phyloP scores from a whole-genome alignment of 768 basidiomycete genomes.

The Russula olivacea region DNA sequence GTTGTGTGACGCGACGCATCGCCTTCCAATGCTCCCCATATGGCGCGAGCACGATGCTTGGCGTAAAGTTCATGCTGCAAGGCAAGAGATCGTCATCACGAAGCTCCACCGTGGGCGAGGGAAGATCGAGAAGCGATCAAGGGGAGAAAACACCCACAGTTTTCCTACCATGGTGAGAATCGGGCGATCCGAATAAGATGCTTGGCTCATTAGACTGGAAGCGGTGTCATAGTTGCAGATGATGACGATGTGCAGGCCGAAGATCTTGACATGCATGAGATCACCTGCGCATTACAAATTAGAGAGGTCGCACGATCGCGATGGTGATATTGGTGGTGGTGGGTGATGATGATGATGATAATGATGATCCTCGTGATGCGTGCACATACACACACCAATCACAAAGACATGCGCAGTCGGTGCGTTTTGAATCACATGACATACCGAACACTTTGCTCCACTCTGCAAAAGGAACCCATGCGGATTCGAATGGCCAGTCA shows the following conservation, averaged over 20 bases:
- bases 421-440: constrained; percentile 16
- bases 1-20: constrained; percentile 24
- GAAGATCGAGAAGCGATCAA: neutral
- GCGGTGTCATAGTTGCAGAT: constrained; percentile 20
- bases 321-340: neutral
- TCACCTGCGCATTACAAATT: constrained; percentile 13
- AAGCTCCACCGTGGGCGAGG: neutral
- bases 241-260: constrained; percentile 26
- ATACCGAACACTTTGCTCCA: constrained; percentile 23
- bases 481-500: constrained; percentile 17
- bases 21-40: constrained; percentile 25
- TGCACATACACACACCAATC: neutral
- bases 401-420: neutral
- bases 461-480: constrained; percentile 22
- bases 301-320: neutral
- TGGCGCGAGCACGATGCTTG: constrained; percentile 23
- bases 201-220: constrained; percentile 22
- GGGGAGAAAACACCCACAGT: constrained; percentile 5
- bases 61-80: constrained; percentile 22
- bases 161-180: constrained; percentile 24
- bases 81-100: neutral
- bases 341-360: too few relatives aligned
- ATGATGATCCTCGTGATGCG: neutral
- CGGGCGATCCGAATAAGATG: constrained; percentile 24
- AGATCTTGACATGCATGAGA: constrained; percentile 22